phyloP scores from a whole-genome alignment of 345 rosid genomes.

The Acer negundo region DNA sequence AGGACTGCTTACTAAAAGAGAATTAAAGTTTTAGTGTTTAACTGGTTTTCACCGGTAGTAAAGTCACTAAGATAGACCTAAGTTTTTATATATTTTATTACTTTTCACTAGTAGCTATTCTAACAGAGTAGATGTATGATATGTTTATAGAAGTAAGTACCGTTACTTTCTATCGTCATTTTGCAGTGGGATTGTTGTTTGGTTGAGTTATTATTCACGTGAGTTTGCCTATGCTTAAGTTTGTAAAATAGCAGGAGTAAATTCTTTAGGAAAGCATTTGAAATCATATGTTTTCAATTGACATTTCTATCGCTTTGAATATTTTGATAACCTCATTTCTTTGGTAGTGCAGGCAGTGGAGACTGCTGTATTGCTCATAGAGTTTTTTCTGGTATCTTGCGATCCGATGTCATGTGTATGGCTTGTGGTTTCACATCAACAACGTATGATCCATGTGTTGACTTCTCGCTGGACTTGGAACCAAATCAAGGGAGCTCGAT shows the following conservation, averaged over 20 bases:
- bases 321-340: conserved; percentile 13
- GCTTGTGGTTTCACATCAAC: conserved; percentile 71
- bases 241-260: background rate
- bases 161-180: background rate
- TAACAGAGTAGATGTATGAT: background rate
- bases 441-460: conserved; percentile 65
- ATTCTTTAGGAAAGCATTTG: background rate
- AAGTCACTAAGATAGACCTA: background rate
- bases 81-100: background rate
- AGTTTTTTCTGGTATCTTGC: conserved; percentile 58
- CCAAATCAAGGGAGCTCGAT: conserved; percentile 42
- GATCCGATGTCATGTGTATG: conserved; percentile 76
- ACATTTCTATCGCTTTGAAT: background rate
- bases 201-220: conserved; percentile 4
- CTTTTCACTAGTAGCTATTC: background rate
- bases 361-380: conserved; percentile 65
- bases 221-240: background rate
- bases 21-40: background rate
- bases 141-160: conserved; percentile 7
- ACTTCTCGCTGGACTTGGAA: conserved; percentile 63
- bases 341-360: conserved; percentile 45
- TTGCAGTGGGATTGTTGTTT: background rate
- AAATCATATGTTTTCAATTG: background rate
- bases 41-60: background rate
- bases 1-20: background rate